Base-by-base conservation (phyloP, 192 early-diverging fungal species). In the Coemansia sp. region DNA sequence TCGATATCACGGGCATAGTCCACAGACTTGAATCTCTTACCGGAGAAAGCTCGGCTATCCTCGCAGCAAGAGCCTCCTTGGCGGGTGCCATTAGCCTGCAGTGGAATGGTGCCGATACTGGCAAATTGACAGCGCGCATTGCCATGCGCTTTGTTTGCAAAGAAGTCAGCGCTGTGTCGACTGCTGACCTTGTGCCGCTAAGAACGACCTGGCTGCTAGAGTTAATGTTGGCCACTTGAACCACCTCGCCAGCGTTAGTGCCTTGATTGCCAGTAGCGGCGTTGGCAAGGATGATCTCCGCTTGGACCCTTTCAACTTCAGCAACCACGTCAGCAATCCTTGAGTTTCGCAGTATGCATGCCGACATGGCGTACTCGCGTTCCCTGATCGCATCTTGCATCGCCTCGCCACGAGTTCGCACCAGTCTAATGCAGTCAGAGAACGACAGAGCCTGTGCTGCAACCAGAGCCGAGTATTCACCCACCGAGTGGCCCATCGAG, bases 31-130 rank as follows among this genome's bases (percentile, higher is more conserved):
- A 10, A 11, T 66, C 78, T n/a, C 83, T 50, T 36, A 98, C 90
- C 39, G 89, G 85, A 18, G 55, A 50, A 9, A 90, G 82, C 40
- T 73, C 73, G n/a, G 76, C 83, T n/a, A 98, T 84, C 8, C 88
- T 88, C 8, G 85, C 67, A 36, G 82, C 84, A 86, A 98, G 91
- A 21, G 73, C 83, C 37, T 87, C 83, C 1, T 91, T 90, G 5
- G 95, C 96, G 20, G 92, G 90, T 33, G 83, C 83, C 96, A 98
- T 96, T 59, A 98, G 74, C 35, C 79, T 86, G 77, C 95, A 96
- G 79, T 98, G 96, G 67, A 98, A 98, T 3, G 96, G 96, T 23
- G 95, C 96, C 76, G 95, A 96, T 9, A 98, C 96, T 0, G 94
- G 94, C 40, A 98, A 68, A 43, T 92, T 88, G 5, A 98, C 84